phyloP scores from a whole-genome alignment of 805 yeast species.

The Candida nitratophila region DNA sequence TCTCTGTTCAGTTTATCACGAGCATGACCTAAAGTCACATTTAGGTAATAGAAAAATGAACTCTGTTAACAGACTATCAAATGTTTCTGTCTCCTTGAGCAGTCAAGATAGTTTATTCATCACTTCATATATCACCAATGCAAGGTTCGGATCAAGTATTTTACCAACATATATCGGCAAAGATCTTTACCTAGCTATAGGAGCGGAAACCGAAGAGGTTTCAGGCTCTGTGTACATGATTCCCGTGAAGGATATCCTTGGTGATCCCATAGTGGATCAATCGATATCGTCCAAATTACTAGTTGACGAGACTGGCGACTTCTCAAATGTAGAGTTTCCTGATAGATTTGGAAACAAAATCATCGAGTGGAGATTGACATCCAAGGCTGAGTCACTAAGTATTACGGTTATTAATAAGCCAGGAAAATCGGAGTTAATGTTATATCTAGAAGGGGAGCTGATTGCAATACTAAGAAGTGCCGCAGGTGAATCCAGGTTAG shows the following conservation, averaged over 20 bases:
- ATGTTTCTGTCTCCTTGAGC: not conserved
- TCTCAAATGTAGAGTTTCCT: constrained; percentile 9
- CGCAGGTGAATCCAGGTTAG: constrained; percentile 24
- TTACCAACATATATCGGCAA: constrained; percentile 5
- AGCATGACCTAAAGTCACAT: not conserved
- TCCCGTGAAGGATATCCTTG: constrained; percentile 26
- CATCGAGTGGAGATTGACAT: constrained; percentile 21
- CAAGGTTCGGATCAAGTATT: constrained; percentile 41
- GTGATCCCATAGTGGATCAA: too few relatives aligned
- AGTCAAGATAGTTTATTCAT: not conserved
- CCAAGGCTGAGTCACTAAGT: constrained; percentile 15
- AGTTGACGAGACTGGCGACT: too few relatives aligned
- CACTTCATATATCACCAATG: constrained; percentile 14
- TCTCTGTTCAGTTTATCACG: constrained; percentile 25
- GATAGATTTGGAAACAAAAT: constrained; percentile 37
- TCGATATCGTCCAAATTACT: not conserved
- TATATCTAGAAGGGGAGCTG: constrained; percentile 19
- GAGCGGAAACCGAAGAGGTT: constrained; percentile 41
- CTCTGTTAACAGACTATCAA: too few relatives aligned
- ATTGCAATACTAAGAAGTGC: constrained; percentile 15
- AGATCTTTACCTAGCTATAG: constrained; percentile 36
- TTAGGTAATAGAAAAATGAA: too few relatives aligned
- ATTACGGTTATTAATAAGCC: constrained; percentile 43
- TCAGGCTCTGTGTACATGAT: constrained; percentile 39
- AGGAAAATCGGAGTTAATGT: constrained; percentile 37